Conservation (phyloP, 345 rosid genomes). For the Heritiera fomes region DNA sequence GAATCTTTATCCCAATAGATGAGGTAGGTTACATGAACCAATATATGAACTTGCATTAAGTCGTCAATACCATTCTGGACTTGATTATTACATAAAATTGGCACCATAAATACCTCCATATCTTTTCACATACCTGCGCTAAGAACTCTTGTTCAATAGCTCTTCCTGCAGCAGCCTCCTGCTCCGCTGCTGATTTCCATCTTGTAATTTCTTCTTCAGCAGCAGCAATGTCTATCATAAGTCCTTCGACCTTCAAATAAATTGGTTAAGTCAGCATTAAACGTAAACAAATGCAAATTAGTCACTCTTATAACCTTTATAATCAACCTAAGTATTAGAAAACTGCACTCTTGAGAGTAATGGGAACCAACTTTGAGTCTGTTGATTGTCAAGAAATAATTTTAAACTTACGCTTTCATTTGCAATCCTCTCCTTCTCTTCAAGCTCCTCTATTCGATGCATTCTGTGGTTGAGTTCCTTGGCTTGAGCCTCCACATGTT, state of each 20-base stretch:
- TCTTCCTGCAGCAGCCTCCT: constrained; percentile 97
- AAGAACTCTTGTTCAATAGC: constrained; percentile 83
- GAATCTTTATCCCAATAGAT: no score
- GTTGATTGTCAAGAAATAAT: neutral
- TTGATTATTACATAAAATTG: constrained; percentile 11
- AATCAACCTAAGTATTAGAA: neutral
- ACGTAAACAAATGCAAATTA: neutral
- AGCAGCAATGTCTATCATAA: constrained; percentile 92
- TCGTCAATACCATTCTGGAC: neutral
- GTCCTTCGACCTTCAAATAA: constrained; percentile 80
- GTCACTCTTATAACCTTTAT: neutral
- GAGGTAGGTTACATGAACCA: no score
- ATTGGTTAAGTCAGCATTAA: constrained; percentile 1
- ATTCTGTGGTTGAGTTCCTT: constrained; percentile 76
- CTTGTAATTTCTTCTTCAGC: constrained; percentile 98
- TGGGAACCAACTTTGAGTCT: neutral
- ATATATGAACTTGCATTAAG: no score
- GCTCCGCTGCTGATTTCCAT: constrained; percentile 99
- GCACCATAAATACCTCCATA: constrained; percentile 1
- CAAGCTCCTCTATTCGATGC: constrained; percentile 75
- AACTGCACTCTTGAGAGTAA: neutral
- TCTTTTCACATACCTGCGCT: constrained; percentile 49
- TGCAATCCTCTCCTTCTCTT: constrained; percentile 86
- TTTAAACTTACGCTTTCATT: constrained; percentile 77
- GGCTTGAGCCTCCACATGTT: constrained; percentile 67